A percentile compares a stretch with the other conserved stretches of the same genome.
These are phyloP conservation scores for Myxozyma vanderwaltii DNA, from an alignment of 805 yeast genomes.

Conservation along the genomic window DNA sequence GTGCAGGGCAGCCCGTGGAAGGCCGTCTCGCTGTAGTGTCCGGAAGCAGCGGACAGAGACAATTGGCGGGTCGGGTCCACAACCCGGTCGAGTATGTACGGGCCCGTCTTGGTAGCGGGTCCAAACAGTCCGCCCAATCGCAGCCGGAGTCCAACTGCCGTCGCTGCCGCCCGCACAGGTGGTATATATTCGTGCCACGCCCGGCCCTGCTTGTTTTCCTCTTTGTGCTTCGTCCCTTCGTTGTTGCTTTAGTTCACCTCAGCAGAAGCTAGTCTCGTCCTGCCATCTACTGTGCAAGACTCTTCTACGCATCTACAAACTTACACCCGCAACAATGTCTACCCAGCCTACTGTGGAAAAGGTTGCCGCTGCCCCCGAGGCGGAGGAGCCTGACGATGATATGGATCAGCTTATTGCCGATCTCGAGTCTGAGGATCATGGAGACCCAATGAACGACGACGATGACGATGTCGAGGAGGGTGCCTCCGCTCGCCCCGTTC, in stretches of 20 bases:
- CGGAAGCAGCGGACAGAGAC: constrained; percentile 8
- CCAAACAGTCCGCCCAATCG: background rate
- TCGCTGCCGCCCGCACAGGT: constrained; percentile 14
- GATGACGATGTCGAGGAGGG: constrained; percentile 51
- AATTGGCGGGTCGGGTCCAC: background rate
- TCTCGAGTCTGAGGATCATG: constrained; percentile 64
- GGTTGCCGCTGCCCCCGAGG: constrained; percentile 58
- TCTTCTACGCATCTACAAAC: constrained; percentile 6
- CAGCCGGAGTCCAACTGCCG: constrained; percentile 2
- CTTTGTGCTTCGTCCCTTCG: constrained; percentile 10
- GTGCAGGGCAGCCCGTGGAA: too few relatives aligned
- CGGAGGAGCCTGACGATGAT: constrained; percentile 67
- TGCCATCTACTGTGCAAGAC: background rate
- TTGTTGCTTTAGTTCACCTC: background rate
- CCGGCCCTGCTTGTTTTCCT: constrained; percentile 2
- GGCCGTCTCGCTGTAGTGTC: background rate
- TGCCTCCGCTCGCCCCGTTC: constrained; percentile 71
- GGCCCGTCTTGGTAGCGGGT: background rate
- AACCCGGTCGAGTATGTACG: background rate
- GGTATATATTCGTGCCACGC: constrained; percentile 23
- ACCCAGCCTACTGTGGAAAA: constrained; percentile 37
- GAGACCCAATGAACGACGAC: constrained; percentile 47
- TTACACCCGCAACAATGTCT: constrained; percentile 21
- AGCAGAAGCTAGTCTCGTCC: constrained; percentile 14
- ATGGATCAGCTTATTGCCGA: constrained; percentile 62